Evolutionary conservation across 345 rosid genomes (phyloP).

Genomic region (Cardamine occulta): DNA sequence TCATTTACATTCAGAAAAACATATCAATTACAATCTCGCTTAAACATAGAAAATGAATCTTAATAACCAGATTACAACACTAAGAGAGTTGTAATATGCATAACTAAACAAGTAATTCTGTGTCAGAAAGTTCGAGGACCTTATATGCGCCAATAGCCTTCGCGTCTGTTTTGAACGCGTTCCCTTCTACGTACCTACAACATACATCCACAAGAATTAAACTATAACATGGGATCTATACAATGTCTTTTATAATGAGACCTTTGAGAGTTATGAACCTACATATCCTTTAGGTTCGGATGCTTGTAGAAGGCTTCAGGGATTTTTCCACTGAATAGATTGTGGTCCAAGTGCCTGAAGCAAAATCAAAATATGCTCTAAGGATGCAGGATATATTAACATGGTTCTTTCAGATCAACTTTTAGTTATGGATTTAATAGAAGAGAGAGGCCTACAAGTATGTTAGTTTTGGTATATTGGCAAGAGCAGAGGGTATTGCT

Average conservation of each 20-base stretch:
- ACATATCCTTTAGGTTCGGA: slow-evolving; percentile 74
- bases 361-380: slow-evolving; percentile 8
- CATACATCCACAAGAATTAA: background rate
- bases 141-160: slow-evolving; percentile 70
- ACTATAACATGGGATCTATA: background rate
- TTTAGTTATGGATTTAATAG: background rate
- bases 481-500: slow-evolving; percentile 61
- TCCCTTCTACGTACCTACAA: slow-evolving; percentile 81
- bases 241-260: background rate
- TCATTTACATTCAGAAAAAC: slow-evolving; percentile 27
- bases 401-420: slow-evolving; percentile 3
- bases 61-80: background rate
- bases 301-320: slow-evolving; percentile 72
- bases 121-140: slow-evolving; percentile 69
- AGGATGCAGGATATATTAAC: background rate
- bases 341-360: slow-evolving; percentile 81
- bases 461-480: slow-evolving; percentile 61
- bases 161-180: slow-evolving; percentile 61
- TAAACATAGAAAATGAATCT: slow-evolving; percentile 11
- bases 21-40: slow-evolving; percentile 16
- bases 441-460: slow-evolving; percentile 59
- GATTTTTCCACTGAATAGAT: slow-evolving; percentile 71
- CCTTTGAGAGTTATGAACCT: slow-evolving; percentile 39
- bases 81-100: slow-evolving; percentile 6
- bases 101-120: slow-evolving; percentile 58